A percentile compares a stretch with the other conserved stretches of the same genome.
phyloP scores from a whole-genome alignment of 2,329 filamentous ascomycete species.

The Laburnicola sp. region DNA sequence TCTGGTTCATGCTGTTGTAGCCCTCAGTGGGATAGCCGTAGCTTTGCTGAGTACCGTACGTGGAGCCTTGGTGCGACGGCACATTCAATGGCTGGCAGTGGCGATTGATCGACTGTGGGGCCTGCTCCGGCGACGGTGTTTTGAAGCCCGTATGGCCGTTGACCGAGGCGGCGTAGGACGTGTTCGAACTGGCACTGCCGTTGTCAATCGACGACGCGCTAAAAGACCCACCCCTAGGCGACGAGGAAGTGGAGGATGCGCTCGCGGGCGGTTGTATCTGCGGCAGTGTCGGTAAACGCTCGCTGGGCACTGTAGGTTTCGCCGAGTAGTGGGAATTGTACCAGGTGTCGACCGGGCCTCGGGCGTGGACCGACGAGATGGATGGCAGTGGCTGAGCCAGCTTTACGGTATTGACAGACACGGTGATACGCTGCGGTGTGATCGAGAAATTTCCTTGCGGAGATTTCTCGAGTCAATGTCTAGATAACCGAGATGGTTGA shows the following conservation, averaged over 20 bases:
- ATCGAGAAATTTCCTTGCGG: slow-evolving; percentile 15
- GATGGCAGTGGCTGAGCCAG: slow-evolving; percentile 79
- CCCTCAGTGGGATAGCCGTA: slow-evolving; percentile 43
- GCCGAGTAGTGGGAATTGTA: slow-evolving; percentile 69
- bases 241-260: slow-evolving; percentile 71
- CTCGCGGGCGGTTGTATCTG: slow-evolving; percentile 65
- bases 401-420: slow-evolving; percentile 70
- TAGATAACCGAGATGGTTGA: slow-evolving; percentile 32
- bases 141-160: slow-evolving; percentile 65
- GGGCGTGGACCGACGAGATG: slow-evolving; percentile 79
- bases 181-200: slow-evolving; percentile 57
- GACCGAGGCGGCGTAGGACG: slow-evolving; percentile 60
- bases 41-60: slow-evolving; percentile 45
- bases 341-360: slow-evolving; percentile 73
- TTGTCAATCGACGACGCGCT: slow-evolving; percentile 59
- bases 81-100: slow-evolving; percentile 43
- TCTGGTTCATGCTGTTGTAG: slow-evolving; percentile 75
- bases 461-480: slow-evolving; percentile 24
- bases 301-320: slow-evolving; percentile 68
- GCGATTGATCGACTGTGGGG: slow-evolving; percentile 50
- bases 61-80: slow-evolving; percentile 45
- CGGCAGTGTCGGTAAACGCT: slow-evolving; percentile 72
- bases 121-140: slow-evolving; percentile 73
- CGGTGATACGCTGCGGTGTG: slow-evolving; percentile 6
- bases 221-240: slow-evolving; percentile 75